Percentiles rank a stretch among this genome's conserved stretches.
Conservation (phyloP, 2,329 filamentous ascomycete species). For the Orbilia ellipsospora region DNA sequence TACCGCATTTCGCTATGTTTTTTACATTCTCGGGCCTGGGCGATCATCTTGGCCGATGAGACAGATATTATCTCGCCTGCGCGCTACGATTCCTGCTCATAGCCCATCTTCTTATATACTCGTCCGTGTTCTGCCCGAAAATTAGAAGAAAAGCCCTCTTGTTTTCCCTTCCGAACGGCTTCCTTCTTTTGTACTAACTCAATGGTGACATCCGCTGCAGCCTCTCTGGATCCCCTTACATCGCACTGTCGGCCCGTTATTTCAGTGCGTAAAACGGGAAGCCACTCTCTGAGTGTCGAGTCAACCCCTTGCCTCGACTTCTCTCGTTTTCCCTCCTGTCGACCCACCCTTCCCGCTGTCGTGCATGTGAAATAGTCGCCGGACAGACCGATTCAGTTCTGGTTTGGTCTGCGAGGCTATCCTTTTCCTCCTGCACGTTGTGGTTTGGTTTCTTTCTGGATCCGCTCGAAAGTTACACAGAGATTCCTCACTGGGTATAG, state of each 20-base stretch:
- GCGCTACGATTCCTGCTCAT: conserved; percentile 37
- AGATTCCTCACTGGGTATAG: conserved; percentile 1
- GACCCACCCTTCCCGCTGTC: conserved; percentile 12
- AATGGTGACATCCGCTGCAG: neutral
- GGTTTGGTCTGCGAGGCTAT: conserved; percentile 45
- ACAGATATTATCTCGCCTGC: conserved; percentile 34
- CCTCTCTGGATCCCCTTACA: conserved; percentile 20
- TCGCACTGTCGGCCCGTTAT: conserved; percentile 24
- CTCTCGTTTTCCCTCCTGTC: conserved; percentile 15
- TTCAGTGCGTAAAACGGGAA: conserved; percentile 17
- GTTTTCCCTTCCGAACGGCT: neutral
- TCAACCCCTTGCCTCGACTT: conserved; percentile 24
- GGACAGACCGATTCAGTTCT: conserved; percentile 54
- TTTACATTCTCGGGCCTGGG: conserved; percentile 41
- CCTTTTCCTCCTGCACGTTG: neutral
- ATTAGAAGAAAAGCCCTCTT: neutral
- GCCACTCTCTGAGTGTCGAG: conserved; percentile 21
- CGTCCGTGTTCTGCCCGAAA: neutral
- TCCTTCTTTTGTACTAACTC: conserved; percentile 5
- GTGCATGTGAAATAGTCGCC: conserved; percentile 22
- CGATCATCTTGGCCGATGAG: conserved; percentile 43
- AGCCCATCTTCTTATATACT: conserved; percentile 4
- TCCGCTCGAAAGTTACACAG: conserved; percentile 4
- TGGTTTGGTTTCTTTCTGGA: conserved; percentile 5
- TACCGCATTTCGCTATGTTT: conserved; percentile 16